Evolutionary conservation across 2,329 filamentous ascomycete genomes (phyloP), one percentile per base, ranked within the genome.

Genomic region (Aspergillus aculeatus): DNA sequence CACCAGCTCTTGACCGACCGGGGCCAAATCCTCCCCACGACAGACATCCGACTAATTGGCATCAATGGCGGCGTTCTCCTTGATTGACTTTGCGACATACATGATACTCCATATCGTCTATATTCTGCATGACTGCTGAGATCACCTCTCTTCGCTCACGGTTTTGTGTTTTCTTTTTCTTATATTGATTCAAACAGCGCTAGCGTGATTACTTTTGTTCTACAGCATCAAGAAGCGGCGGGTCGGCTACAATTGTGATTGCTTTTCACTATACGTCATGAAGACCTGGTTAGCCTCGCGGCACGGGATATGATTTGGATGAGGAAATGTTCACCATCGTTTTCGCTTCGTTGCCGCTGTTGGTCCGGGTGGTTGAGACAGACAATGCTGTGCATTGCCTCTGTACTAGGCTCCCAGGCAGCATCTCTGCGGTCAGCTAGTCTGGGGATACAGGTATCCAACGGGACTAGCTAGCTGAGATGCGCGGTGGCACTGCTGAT

Each of bases 21-120:
- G 71, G 70, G 75, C 75, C 76, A 76, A 72, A 71, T 58, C 71
- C 58, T 64, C 61, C 53, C 71, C 69, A 69, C 69, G 71, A 66
- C 68, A 68, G 66, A 72, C 74, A 72, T 68, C 71, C 74, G 77
- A 78, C 77, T 78, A 73, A 69, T 73, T 74, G 75, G 80, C 80
- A 83, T 83, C 76, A 73, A 73, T 80, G 81, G 83, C 79, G 82
- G 82, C 81, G 82, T 84, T 78, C 67, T 73, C 71, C 72, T 78
- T 75, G 71, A 77, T 77, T 74, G 75, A 77, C 75, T 79, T 76
- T 75, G 74, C 75, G 72, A 77, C 32, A 67, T 70, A 66, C 65
- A 72, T 75, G 72, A 77, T 74, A 77, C 73, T 74, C 71, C 71
- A 71, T 69, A 68, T 71, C 71, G 72, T 66, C 61, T 68, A 62